phyloP scores from a whole-genome alignment of 2,329 filamentous ascomycete genomes.

The Coleophoma eucalyptorum region DNA sequence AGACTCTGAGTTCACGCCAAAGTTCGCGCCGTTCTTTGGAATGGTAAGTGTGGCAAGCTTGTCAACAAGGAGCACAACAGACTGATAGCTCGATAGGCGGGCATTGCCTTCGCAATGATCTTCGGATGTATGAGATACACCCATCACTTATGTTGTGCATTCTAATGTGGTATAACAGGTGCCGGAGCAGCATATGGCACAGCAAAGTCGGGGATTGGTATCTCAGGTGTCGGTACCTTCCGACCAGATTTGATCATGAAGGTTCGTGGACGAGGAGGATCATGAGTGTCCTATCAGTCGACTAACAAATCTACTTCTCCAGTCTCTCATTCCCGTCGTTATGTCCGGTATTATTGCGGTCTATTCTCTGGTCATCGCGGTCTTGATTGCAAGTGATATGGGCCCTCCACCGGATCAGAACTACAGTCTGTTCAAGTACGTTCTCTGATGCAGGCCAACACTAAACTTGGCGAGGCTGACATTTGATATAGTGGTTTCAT shows the following conservation, averaged over 20 bases:
- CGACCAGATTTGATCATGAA: constrained; percentile 89
- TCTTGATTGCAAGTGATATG: constrained; percentile 91
- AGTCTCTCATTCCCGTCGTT: constrained; percentile 85
- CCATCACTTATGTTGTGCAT: constrained; percentile 22
- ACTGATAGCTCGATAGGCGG: constrained; percentile 49
- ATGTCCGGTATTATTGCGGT: constrained; percentile 99
- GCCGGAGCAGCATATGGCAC: constrained; percentile 81
- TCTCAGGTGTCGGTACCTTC: constrained; percentile 81
- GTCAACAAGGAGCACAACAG: constrained; percentile 5
- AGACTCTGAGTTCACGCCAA: constrained; percentile 61
- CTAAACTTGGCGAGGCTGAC: constrained; percentile 5
- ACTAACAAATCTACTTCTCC: constrained; percentile 5
- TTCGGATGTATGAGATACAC: constrained; percentile 64
- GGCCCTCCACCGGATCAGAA: constrained; percentile 60
- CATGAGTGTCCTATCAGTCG: constrained; percentile 1
- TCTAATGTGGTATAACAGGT: constrained; percentile 20
- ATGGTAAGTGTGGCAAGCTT: constrained; percentile 58
- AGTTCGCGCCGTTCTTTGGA: constrained; percentile 84
- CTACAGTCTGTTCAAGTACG: constrained; percentile 83
- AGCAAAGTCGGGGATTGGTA: constrained; percentile 84
- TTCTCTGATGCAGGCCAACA: not conserved
- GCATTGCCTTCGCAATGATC: constrained; percentile 78
- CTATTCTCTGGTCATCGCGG: constrained; percentile 93
- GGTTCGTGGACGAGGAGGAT: constrained; percentile 39
- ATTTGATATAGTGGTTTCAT: constrained; percentile 67